Base-by-base conservation (phyloP, 768 basidiomycete species). In the Termitomyces sp. region DNA sequence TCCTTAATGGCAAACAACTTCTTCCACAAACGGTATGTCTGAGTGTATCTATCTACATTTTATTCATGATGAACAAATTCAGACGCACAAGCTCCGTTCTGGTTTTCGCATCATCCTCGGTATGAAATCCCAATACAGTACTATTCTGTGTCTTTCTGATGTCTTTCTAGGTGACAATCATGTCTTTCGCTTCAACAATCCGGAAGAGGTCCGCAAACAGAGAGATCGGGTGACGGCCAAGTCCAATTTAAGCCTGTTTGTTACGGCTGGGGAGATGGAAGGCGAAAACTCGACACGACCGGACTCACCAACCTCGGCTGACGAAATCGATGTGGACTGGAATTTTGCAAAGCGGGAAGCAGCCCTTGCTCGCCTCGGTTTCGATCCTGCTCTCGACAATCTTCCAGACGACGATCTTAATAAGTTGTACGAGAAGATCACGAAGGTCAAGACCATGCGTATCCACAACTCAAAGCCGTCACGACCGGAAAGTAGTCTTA, bases 41-140 rank as follows among this genome's bases (percentile, higher is more conserved):
- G 17, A 29, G 14, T 1, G 58, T 25, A 37, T 47, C 52, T 17
- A 20, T 17, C 25, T 8, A 52, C 29, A 43, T 51, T 59, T 48
- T 29, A 38, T 60, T 38, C 53, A 46, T 42, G 52, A 58, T 63
- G 59, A 48, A 64, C 64, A 60, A 42, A 38, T 38, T 40, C 40
- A 83, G 91, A 82, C 88, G 12, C 85, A 91, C 72, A 94, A 92
- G 76, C 84, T 99, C 50, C 87, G 89, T 42, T 95, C 96, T 57
- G 97, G 97, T 40, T 98, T 89, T 73, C 92, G 97, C 36, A 92
- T 99, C 69, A 99, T 99, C 72, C 84, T 99, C 55, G 96, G 92
- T 92, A 68, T 60, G 83, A 61, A 83, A 76, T 52, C 49, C 65
- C 37, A 40, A 4, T 25, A 53, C 8, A 36, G 10, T 54, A 45